phyloP scores from a whole-genome alignment of 2,329 filamentous ascomycete genomes.

The Botrytis pseudocinerea region DNA sequence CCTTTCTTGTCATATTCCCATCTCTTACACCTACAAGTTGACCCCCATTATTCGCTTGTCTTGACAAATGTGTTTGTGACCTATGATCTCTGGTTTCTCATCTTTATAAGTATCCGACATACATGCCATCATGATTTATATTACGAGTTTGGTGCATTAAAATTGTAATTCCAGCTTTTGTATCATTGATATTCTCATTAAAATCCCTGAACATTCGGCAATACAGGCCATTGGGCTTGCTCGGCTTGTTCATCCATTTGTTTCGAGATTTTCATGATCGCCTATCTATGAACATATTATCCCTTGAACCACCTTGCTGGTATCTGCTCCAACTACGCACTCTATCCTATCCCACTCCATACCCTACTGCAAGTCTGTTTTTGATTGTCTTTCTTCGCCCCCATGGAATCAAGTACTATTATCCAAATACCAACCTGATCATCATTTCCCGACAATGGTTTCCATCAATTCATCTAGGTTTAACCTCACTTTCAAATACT shows the following conservation, averaged over 20 bases:
- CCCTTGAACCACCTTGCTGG: not conserved
- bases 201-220: not conserved
- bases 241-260: not conserved
- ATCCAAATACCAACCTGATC: not conserved
- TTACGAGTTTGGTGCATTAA: not conserved
- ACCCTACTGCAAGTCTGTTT: too few relatives aligned
- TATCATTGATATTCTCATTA: not conserved
- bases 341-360: not conserved
- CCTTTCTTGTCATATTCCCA: not conserved
- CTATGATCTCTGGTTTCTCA: not conserved
- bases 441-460: constrained; percentile 4
- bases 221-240: not conserved
- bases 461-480: not conserved
- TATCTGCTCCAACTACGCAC: not conserved
- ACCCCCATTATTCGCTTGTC: too few relatives aligned
- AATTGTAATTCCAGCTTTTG: not conserved
- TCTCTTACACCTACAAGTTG: not conserved
- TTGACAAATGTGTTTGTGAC: not conserved
- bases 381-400: not conserved
- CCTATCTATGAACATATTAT: not conserved
- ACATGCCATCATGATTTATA: not conserved
- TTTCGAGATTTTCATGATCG: not conserved
- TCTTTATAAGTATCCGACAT: not conserved
- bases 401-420: not conserved
- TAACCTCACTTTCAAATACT: not conserved